Evolutionary conservation across 2,329 filamentous ascomycete species (phyloP).

Genomic region (Fusarium beomiforme): DNA sequence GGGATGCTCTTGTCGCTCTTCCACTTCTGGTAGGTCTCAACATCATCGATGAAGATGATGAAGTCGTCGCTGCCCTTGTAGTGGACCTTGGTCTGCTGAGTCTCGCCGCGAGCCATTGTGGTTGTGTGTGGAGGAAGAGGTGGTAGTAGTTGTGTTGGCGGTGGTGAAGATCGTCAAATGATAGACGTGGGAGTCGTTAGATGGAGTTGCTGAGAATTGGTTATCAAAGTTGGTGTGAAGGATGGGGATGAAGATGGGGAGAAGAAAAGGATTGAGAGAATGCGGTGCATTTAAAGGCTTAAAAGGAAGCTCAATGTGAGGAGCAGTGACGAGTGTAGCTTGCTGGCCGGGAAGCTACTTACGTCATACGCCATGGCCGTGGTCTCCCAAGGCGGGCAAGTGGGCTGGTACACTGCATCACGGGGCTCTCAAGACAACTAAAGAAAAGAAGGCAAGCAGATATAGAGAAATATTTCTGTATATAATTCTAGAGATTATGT

Average conservation of each 20-base stretch:
- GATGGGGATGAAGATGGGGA: conserved; percentile 27
- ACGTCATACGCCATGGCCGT: conserved; percentile 37
- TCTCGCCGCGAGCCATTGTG: conserved; percentile 78
- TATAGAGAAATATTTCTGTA: no score
- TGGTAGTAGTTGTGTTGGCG: conserved; percentile 19
- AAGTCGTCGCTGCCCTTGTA: conserved; percentile 79
- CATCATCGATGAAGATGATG: conserved; percentile 68
- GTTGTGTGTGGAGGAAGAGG: conserved; percentile 22
- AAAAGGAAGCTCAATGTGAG: conserved; percentile 37
- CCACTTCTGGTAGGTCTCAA: conserved; percentile 80
- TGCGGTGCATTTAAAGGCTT: conserved; percentile 28
- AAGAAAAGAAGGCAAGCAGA: no score
- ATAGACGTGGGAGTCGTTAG: conserved; percentile 1
- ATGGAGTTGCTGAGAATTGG: neutral
- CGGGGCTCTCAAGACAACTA: conserved; percentile 14
- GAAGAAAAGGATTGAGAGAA: conserved; percentile 10
- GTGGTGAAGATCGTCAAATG: conserved; percentile 17
- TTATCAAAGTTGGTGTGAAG: conserved; percentile 3
- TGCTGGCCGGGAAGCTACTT: conserved; percentile 35
- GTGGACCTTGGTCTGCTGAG: conserved; percentile 79
- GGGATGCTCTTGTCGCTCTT: conserved; percentile 80
- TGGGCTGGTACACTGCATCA: conserved; percentile 21
- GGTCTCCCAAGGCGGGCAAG: conserved; percentile 13
- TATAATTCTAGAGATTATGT: no score
- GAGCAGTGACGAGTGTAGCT: conserved; percentile 38